These are phyloP conservation scores for Spinellus fusiger DNA, from an alignment of 192 early-diverging fungal genomes.

Conservation along the genomic window DNA sequence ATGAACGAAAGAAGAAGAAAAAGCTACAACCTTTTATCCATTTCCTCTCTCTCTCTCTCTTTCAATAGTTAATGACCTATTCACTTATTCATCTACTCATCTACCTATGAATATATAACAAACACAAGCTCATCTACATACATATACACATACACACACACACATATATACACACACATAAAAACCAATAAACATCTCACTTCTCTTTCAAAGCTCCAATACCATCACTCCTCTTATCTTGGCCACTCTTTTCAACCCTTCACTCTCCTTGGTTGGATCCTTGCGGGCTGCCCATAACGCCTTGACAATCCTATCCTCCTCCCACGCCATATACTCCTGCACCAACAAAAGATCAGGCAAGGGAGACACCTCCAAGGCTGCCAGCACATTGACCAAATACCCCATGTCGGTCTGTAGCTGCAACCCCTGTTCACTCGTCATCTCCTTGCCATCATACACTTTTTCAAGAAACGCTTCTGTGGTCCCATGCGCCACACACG, in stretches of 20 bases:
- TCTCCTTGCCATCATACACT: conserved; percentile 33
- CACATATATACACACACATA: background rate
- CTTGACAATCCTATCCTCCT: conserved; percentile 4
- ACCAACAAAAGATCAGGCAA: conserved; percentile 7
- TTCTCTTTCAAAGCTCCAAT: background rate
- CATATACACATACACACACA: background rate
- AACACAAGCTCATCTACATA: background rate
- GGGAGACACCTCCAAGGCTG: conserved; percentile 23
- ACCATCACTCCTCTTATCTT: conserved; percentile 6
- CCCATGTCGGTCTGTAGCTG: conserved; percentile 61
- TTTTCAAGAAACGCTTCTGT: conserved; percentile 40
- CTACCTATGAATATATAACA: too few relatives aligned
- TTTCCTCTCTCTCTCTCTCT: background rate
- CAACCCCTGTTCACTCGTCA: conserved; percentile 41
- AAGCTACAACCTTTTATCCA: background rate
- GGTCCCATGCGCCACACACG: conserved; percentile 51
- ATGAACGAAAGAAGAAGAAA: background rate
- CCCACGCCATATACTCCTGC: conserved; percentile 7
- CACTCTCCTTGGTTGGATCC: conserved; percentile 2
- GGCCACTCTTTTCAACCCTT: conserved; percentile 4
- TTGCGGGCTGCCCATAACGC: background rate
- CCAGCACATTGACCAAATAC: conserved; percentile 50
- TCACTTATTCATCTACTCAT: background rate
- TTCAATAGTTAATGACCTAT: too few relatives aligned
- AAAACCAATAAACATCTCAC: background rate